Evolutionary conservation across 805 yeast genomes (phyloP), one percentile per base, ranked within the genome.

Genomic region (Cyberlindnera veronae): DNA sequence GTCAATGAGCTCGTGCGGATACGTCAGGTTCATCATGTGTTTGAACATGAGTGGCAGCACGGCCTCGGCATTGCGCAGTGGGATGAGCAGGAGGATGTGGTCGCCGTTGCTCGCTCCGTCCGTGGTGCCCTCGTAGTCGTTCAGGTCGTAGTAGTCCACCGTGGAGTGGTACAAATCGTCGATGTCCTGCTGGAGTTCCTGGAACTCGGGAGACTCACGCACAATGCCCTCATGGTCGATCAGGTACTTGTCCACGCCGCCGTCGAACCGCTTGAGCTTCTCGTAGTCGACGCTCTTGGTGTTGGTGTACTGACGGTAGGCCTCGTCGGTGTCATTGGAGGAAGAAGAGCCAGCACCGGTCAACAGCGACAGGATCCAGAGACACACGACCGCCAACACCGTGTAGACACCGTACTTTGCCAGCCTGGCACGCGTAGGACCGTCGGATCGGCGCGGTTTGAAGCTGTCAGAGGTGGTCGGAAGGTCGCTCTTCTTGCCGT

Each of bases 31-130:
- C 91, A 84, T 84, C 62, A 87, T 66, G 62, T 87, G 85, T 54
- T 81, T 81, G 65, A 88, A 86, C 72, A 89, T 87, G 68, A 86
- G 68, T 11, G 93, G 89, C 46, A 87, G 64, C 16, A 84, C 90
- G 21, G 73, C 68, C 52, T 77, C 84, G 0, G 95, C 95, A 54
- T 87, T 82, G 61, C 95, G 69, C 45, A 87, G 64, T 9, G 96
- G 96, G 55, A 87, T 74, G 45, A 82, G 69, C 37, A 88, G 63
- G 41, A 87, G 64, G 12, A 87, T 78, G 34, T 79, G 74, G 47
- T 87, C 95, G 12, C 77, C 74, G 14, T 71, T 60, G 8, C 49
- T 54, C 13, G 58, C 60, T 13, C 85, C 88, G 29, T 68, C 63
- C 2, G 69, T 54, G 1, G 72, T 49, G 3, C 89, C 90, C 34